Percentiles rank a stretch among this genome's conserved stretches.
These are phyloP conservation scores for Tetraselmis chui DNA, from an alignment of 139 green algal genomes.

Conservation along the genomic window DNA sequence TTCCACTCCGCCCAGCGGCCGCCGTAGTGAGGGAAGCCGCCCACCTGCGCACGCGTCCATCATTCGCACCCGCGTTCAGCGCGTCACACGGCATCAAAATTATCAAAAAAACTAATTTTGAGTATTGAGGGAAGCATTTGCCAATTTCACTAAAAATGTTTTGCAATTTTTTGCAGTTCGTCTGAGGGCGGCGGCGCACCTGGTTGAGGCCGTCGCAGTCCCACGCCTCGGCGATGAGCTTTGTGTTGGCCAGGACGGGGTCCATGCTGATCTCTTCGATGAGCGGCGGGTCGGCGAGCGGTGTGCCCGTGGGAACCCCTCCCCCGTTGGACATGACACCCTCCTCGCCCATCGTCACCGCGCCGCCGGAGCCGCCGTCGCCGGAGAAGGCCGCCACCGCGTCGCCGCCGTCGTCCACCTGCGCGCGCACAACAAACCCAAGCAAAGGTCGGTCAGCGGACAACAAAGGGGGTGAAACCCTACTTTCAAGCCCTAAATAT, in stretches of 20 bases:
- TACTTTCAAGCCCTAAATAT: too few relatives aligned
- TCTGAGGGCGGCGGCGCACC: constrained; percentile 46
- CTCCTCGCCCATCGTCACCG: constrained; percentile 8
- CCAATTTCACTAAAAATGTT: too few relatives aligned
- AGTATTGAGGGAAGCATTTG: too few relatives aligned
- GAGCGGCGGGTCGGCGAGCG: constrained; percentile 82
- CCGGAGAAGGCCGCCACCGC: neutral
- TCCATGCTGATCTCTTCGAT: constrained; percentile 87
- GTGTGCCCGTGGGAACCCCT: constrained; percentile 80
- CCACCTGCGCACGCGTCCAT: constrained; percentile 52
- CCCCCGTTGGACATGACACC: constrained; percentile 62
- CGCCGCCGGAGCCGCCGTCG: neutral
- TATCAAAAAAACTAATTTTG: too few relatives aligned
- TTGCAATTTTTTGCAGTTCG: too few relatives aligned
- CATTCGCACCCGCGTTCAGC: too few relatives aligned
- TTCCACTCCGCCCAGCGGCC: constrained; percentile 97
- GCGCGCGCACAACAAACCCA: neutral
- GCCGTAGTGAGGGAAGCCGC: constrained; percentile 92
- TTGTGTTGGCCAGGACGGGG: constrained; percentile 76
- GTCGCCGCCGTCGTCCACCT: neutral
- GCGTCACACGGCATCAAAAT: too few relatives aligned
- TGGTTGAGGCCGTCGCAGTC: constrained; percentile 97
- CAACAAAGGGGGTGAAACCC: too few relatives aligned
- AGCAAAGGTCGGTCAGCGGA: neutral
- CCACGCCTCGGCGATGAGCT: constrained; percentile 98